Percentiles rank a stretch among this genome's conserved stretches.
These are phyloP conservation scores for Wilcoxina mikolae DNA, from an alignment of 495 filamentous ascomycete species.

Conservation along the genomic window DNA sequence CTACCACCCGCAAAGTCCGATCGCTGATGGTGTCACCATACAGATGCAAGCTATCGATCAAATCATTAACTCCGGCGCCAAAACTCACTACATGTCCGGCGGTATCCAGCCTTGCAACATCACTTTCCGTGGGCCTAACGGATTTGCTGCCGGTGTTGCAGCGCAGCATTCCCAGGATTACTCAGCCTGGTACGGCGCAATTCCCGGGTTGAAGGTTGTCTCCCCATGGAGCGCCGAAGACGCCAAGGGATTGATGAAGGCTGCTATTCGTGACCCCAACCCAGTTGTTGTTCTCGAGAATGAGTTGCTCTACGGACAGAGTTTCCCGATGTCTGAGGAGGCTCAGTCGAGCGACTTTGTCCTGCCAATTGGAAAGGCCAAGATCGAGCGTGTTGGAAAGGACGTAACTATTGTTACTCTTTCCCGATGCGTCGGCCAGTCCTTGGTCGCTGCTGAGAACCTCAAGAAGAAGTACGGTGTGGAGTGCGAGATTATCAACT, in stretches of 20 bases:
- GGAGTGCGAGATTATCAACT: slow-evolving; percentile 93
- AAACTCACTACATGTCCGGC: slow-evolving; percentile 99
- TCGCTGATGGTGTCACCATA: not conserved
- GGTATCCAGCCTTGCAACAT: slow-evolving; percentile 99
- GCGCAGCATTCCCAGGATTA: slow-evolving; percentile 93
- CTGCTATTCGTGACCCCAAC: slow-evolving; percentile 95
- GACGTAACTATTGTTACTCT: slow-evolving; percentile 90
- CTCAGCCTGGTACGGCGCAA: slow-evolving; percentile 94
- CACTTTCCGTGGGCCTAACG: slow-evolving; percentile 97
- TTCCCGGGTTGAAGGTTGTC: slow-evolving; percentile 94
- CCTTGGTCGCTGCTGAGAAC: slow-evolving; percentile 67
- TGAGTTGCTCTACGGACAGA: slow-evolving; percentile 88
- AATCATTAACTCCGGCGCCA: slow-evolving; percentile 97
- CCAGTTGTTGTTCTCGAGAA: slow-evolving; percentile 92
- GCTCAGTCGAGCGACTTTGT: slow-evolving; percentile 93
- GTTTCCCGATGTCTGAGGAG: slow-evolving; percentile 90
- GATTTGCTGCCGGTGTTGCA: slow-evolving; percentile 87
- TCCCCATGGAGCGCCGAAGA: slow-evolving; percentile 92
- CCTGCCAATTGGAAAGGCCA: slow-evolving; percentile 92
- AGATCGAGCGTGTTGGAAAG: slow-evolving; percentile 90
- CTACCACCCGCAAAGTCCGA: not conserved
- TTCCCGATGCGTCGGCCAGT: slow-evolving; percentile 90
- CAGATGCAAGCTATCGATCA: slow-evolving; percentile 97
- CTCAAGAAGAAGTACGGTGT: slow-evolving; percentile 94
- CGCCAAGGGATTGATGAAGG: slow-evolving; percentile 94